Evolutionary conservation across 495 filamentous ascomycete species (phyloP).

Genomic region (Trypethelium eluteriae): DNA sequence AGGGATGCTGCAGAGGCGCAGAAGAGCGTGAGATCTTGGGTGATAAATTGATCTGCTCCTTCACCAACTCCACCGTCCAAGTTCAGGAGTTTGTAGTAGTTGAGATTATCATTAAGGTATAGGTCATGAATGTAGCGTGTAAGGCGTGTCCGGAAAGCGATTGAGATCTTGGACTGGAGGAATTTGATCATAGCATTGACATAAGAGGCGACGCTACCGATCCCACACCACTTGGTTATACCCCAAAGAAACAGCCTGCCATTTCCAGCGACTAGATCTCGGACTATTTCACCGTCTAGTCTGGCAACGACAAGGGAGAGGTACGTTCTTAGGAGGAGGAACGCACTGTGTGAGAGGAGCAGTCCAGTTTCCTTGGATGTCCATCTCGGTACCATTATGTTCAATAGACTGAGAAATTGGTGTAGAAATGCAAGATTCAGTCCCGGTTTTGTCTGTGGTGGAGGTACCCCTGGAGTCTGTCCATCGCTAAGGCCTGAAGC

Average conservation of each 20-base stretch:
- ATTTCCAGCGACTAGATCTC: slow-evolving; percentile 91
- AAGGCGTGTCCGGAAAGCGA: slow-evolving; percentile 91
- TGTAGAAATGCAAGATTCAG: slow-evolving; percentile 97
- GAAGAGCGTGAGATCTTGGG: slow-evolving; percentile 91
- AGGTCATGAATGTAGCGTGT: slow-evolving; percentile 97
- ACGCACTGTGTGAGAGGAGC: slow-evolving; percentile 76
- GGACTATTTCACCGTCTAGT: slow-evolving; percentile 90
- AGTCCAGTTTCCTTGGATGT: slow-evolving; percentile 89
- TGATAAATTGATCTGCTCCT: slow-evolving; percentile 94
- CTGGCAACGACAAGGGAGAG: slow-evolving; percentile 87
- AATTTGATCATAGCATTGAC: slow-evolving; percentile 98
- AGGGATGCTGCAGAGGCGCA: slow-evolving; percentile 86
- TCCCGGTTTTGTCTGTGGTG: slow-evolving; percentile 83
- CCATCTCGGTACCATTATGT: slow-evolving; percentile 96
- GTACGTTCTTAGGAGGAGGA: slow-evolving; percentile 86
- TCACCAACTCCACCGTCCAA: slow-evolving; percentile 89
- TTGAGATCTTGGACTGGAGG: slow-evolving; percentile 94
- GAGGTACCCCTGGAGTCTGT: slow-evolving; percentile 63
- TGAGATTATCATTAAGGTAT: slow-evolving; percentile 86
- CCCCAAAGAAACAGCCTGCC: slow-evolving; percentile 82
- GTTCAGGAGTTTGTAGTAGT: slow-evolving; percentile 93
- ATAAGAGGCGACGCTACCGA: slow-evolving; percentile 72
- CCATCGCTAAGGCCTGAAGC: slow-evolving; percentile 62
- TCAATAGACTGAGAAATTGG: slow-evolving; percentile 89
- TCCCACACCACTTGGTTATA: slow-evolving; percentile 73